These are phyloP conservation scores for Coemansia sp. DNA, from an alignment of 371 early-diverging fungal genomes.

Conservation along the genomic window DNA sequence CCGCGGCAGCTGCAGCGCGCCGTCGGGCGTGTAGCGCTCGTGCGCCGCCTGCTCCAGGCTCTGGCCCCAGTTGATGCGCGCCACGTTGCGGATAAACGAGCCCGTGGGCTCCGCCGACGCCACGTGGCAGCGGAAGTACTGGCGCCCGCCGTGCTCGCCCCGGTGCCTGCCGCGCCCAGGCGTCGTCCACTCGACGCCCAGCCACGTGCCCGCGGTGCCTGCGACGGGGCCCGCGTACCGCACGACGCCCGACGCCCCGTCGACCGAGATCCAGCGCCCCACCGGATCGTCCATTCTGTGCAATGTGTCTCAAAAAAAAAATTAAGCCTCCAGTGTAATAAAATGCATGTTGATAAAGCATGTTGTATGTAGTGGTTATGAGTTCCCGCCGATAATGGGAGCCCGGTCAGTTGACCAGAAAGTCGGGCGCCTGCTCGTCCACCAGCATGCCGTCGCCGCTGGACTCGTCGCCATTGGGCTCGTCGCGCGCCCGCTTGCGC, in stretches of 20 bases:
- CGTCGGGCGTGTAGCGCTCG: constrained; percentile 16
- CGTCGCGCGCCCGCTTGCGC: constrained; percentile 9
- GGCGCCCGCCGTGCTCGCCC: constrained; percentile 62
- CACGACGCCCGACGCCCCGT: constrained; percentile 54
- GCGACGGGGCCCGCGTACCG: constrained; percentile 66
- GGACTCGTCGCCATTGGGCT: no score
- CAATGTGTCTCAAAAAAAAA: background rate
- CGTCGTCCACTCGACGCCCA: constrained; percentile 91
- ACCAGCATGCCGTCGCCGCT: constrained; percentile 7
- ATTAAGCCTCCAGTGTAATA: no score
- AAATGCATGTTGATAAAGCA: no score
- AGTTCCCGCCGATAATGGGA: no score
- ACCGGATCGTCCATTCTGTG: background rate
- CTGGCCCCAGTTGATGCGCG: constrained; percentile 57
- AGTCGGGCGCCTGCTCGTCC: constrained; percentile 28
- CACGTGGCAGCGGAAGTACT: constrained; percentile 67
- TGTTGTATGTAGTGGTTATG: no score
- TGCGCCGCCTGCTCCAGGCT: constrained; percentile 17
- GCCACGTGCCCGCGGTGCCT: constrained; percentile 67
- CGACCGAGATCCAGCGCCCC: constrained; percentile 39
- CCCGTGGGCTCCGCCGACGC: constrained; percentile 51
- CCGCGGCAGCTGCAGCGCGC: background rate
- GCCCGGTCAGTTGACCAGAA: constrained; percentile 15
- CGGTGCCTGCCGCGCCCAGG: constrained; percentile 78
- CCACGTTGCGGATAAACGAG: constrained; percentile 71